Percentiles rank a stretch among this genome's conserved stretches.
phyloP scores from a whole-genome alignment of 441 rosid species.

The California macrophylla region DNA sequence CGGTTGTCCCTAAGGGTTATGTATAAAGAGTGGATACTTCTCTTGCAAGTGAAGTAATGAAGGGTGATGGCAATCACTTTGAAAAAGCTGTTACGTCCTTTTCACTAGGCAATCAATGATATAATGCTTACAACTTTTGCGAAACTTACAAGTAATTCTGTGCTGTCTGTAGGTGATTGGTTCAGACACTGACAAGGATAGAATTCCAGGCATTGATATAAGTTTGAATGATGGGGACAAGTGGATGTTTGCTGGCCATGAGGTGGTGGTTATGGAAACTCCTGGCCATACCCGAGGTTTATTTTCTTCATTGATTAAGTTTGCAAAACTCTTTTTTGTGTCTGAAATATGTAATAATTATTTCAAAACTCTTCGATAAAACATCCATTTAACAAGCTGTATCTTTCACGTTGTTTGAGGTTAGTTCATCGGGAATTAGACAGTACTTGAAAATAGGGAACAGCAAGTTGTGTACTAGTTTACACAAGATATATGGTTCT shows the following conservation, averaged over 20 bases:
- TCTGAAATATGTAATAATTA: not conserved
- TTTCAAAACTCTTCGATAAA: not conserved
- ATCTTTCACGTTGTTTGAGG: no score
- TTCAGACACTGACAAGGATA: conserved; percentile 57
- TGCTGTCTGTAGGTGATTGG: conserved; percentile 70
- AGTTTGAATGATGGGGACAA: conserved; percentile 73
- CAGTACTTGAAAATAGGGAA: no score
- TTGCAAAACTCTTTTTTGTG: not conserved
- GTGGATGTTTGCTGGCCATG: conserved; percentile 99
- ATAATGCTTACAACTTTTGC: not conserved
- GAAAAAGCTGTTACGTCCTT: not conserved
- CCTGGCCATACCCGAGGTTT: conserved; percentile 94
- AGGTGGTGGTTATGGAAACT: conserved; percentile 66
- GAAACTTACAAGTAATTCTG: conserved; percentile 9
- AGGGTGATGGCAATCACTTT: not conserved
- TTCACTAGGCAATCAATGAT: not conserved
- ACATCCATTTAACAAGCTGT: not conserved
- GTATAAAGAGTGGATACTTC: not conserved
- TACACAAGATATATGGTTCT: not conserved
- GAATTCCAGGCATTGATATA: conserved; percentile 89
- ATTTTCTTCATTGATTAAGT: conserved; percentile 12
- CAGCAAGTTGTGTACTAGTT: no score
- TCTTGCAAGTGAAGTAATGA: not conserved
- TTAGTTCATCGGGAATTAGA: no score
- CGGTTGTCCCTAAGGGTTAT: not conserved